phyloP scores from a whole-genome alignment of 257 asterid species.

The Salvia hispanica region DNA sequence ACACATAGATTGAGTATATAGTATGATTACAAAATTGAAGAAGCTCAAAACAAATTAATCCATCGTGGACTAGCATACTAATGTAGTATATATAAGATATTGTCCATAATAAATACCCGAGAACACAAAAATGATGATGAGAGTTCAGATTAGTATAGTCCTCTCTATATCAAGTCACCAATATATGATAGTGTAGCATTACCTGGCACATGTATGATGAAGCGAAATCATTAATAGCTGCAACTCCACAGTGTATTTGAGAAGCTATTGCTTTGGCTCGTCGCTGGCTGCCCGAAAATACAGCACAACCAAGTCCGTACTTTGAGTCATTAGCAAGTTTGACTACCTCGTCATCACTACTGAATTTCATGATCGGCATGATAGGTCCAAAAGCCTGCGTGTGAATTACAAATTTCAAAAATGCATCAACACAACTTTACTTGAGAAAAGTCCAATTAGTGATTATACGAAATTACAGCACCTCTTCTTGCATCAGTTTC shows the following conservation, averaged over 20 bases:
- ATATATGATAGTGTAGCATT: slow-evolving; percentile 17
- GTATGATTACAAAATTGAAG: no score
- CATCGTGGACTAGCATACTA: no score
- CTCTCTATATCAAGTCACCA: not conserved
- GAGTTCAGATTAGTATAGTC: not conserved
- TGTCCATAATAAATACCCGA: not conserved
- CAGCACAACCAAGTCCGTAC: slow-evolving; percentile 98
- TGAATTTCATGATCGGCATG: slow-evolving; percentile 91
- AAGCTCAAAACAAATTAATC: no score
- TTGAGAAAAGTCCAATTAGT: slow-evolving; percentile 23
- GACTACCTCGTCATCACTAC: slow-evolving; percentile 85
- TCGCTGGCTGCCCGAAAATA: slow-evolving; percentile 89
- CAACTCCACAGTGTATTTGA: slow-evolving; percentile 83
- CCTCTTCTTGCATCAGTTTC: slow-evolving; percentile 99
- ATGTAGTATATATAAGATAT: not conserved
- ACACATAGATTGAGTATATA: no score
- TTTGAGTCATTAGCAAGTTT: slow-evolving; percentile 89
- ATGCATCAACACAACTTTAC: slow-evolving; percentile 19
- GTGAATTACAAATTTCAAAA: slow-evolving; percentile 23
- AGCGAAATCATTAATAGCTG: slow-evolving; percentile 91
- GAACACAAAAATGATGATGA: not conserved
- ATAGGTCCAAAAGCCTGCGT: slow-evolving; percentile 97
- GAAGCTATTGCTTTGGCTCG: slow-evolving; percentile 84
- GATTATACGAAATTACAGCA: slow-evolving; percentile 29
- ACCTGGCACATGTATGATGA: slow-evolving; percentile 98